Percentiles rank a stretch among this genome's conserved stretches.
Conservation (phyloP, 2,329 filamentous ascomycete genomes). For the Basipetospora chlamydospora region DNA sequence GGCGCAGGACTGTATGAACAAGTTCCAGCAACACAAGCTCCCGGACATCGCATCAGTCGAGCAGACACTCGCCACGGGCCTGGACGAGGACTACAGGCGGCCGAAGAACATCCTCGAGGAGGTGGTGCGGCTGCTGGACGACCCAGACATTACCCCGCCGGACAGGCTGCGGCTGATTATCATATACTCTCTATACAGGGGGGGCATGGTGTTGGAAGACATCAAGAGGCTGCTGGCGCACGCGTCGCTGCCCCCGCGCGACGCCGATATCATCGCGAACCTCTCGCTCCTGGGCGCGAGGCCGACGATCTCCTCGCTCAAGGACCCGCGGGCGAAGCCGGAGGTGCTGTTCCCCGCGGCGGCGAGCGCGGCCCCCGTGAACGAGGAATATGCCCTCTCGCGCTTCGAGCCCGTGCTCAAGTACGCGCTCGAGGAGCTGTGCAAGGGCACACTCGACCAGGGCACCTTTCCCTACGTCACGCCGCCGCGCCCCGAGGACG, state of each 20-base stretch:
- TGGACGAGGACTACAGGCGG: slow-evolving; percentile 85
- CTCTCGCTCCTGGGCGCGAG: slow-evolving; percentile 70
- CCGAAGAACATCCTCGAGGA: slow-evolving; percentile 81
- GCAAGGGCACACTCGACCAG: slow-evolving; percentile 52
- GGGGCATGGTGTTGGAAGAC: slow-evolving; percentile 73
- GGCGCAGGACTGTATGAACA: slow-evolving; percentile 94
- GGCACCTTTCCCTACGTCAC: slow-evolving; percentile 58
- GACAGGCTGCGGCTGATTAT: slow-evolving; percentile 78
- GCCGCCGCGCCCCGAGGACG: slow-evolving; percentile 49
- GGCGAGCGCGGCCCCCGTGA: slow-evolving; percentile 31
- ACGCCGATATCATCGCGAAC: slow-evolving; percentile 61
- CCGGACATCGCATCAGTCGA: slow-evolving; percentile 78
- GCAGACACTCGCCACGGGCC: slow-evolving; percentile 78
- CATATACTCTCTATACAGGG: slow-evolving; percentile 72
- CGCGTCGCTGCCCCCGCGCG: slow-evolving; percentile 58
- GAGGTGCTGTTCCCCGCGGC: slow-evolving; percentile 52
- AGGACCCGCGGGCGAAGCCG: slow-evolving; percentile 55
- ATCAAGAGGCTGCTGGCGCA: slow-evolving; percentile 74
- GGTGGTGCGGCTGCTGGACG: slow-evolving; percentile 75
- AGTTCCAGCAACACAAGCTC: slow-evolving; percentile 74
- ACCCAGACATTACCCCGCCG: slow-evolving; percentile 53
- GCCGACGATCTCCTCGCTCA: slow-evolving; percentile 47
- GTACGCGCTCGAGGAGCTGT: slow-evolving; percentile 63
- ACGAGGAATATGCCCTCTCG: slow-evolving; percentile 73
- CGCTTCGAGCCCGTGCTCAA: slow-evolving; percentile 75